Conservation (phyloP, 768 basidiomycete species). For the Termitomyces sp. region DNA sequence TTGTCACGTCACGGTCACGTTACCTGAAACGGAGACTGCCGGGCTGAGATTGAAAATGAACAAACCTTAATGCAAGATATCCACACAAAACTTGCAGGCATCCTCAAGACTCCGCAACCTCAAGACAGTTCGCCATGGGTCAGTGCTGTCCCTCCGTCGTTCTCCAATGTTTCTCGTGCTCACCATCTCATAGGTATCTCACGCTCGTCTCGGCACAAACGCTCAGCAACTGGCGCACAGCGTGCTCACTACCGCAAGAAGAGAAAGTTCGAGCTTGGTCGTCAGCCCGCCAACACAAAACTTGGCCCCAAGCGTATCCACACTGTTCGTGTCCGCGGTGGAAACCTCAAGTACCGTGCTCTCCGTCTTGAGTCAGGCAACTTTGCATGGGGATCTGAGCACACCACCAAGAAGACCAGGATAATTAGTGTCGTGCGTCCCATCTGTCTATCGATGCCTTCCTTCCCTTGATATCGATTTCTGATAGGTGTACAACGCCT, state of each 20-base stretch:
- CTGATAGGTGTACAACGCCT: slow-evolving; percentile 90
- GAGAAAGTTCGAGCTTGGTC: slow-evolving; percentile 99
- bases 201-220: slow-evolving; percentile 96
- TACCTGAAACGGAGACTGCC: slow-evolving; percentile 23
- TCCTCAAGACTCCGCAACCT: slow-evolving; percentile 50
- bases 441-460: background rate
- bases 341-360: slow-evolving; percentile 93
- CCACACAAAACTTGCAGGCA: slow-evolving; percentile 49
- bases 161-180: slow-evolving; percentile 7
- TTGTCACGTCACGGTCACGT: slow-evolving; percentile 4
- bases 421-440: slow-evolving; percentile 89
- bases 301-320: slow-evolving; percentile 95
- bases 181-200: slow-evolving; percentile 74
- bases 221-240: slow-evolving; percentile 88
- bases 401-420: slow-evolving; percentile 92
- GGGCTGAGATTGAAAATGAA: slow-evolving; percentile 30
- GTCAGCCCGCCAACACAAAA: slow-evolving; percentile 97
- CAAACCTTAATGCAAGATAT: slow-evolving; percentile 47
- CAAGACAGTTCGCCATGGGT: slow-evolving; percentile 80
- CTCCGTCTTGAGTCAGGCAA: slow-evolving; percentile 96
- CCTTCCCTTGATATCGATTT: background rate
- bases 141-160: slow-evolving; percentile 34
- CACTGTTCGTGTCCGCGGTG: slow-evolving; percentile 92
- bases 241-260: slow-evolving; percentile 98
- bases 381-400: slow-evolving; percentile 98